These are phyloP conservation scores for Wickerhamiella cacticola DNA, from an alignment of 805 yeast species.

Conservation along the genomic window DNA sequence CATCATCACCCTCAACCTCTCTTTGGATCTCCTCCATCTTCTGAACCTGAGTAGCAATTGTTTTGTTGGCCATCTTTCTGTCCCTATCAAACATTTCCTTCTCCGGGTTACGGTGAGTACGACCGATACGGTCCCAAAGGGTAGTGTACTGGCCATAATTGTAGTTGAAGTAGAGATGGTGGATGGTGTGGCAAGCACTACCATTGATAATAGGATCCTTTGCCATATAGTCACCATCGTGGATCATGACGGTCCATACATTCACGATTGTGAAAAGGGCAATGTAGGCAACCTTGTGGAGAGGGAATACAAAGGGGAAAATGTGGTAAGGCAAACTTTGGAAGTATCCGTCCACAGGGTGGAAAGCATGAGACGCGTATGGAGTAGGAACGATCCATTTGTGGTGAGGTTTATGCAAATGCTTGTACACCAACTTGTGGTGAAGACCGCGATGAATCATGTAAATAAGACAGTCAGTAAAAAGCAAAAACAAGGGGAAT, in stretches of 20 bases:
- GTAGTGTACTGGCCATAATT: slow-evolving; percentile 98
- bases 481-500: slow-evolving; percentile 68
- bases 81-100: slow-evolving; percentile 62
- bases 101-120: slow-evolving; percentile 88
- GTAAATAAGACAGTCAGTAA: slow-evolving; percentile 89
- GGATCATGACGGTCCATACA: slow-evolving; percentile 98
- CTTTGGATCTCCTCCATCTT: slow-evolving; percentile 70
- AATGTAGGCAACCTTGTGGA: slow-evolving; percentile 77
- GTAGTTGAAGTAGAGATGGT: slow-evolving; percentile 93
- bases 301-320: slow-evolving; percentile 83
- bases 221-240: slow-evolving; percentile 91
- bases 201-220: slow-evolving; percentile 92
- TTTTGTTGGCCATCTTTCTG: slow-evolving; percentile 42
- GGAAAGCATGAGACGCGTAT: slow-evolving; percentile 96
- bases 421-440: slow-evolving; percentile 80
- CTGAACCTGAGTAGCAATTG: slow-evolving; percentile 59
- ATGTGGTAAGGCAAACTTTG: slow-evolving; percentile 91
- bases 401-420: slow-evolving; percentile 92
- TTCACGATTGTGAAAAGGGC: slow-evolving; percentile 79
- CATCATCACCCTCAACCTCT: slow-evolving; percentile 65
- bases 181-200: slow-evolving; percentile 96
- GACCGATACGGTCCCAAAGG: slow-evolving; percentile 93
- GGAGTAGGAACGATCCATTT: slow-evolving; percentile 99
- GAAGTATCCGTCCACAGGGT: slow-evolving; percentile 90
- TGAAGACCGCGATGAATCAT: slow-evolving; percentile 86